Evolutionary conservation across 306 rosid species (phyloP).

Genomic region (Comarum palustre): DNA sequence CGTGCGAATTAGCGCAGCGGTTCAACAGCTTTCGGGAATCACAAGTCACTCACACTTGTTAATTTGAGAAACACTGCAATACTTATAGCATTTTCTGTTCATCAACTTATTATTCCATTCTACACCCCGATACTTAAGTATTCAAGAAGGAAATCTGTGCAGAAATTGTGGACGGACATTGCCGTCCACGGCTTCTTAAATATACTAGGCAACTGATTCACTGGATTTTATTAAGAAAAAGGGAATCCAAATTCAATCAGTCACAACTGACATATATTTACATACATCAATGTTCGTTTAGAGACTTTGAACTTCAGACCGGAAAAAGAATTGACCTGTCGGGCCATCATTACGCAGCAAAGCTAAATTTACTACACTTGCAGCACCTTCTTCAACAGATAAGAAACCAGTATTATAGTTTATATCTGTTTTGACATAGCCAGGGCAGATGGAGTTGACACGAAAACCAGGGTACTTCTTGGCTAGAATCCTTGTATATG

Average conservation of each 20-base stretch:
- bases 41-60: background rate
- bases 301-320: slow-evolving; percentile 27
- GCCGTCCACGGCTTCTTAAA: background rate
- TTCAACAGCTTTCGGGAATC: too few relatives aligned
- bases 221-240: background rate
- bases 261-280: background rate
- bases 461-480: slow-evolving; percentile 38
- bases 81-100: background rate
- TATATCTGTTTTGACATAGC: slow-evolving; percentile 42
- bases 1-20: too few relatives aligned
- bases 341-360: slow-evolving; percentile 42
- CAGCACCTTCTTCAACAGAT: slow-evolving; percentile 50
- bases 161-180: background rate
- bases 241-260: background rate
- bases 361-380: slow-evolving; percentile 48
- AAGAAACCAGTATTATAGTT: slow-evolving; percentile 32
- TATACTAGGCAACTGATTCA: background rate
- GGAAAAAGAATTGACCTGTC: slow-evolving; percentile 40
- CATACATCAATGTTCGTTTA: background rate
- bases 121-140: background rate
- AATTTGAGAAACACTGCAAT: background rate
- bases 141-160: background rate
- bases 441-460: slow-evolving; percentile 50
- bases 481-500: slow-evolving; percentile 46
- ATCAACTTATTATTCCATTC: background rate